Evolutionary conservation across 2,329 filamentous ascomycete genomes (phyloP).

Genomic region (Teratosphaeria viscida): DNA sequence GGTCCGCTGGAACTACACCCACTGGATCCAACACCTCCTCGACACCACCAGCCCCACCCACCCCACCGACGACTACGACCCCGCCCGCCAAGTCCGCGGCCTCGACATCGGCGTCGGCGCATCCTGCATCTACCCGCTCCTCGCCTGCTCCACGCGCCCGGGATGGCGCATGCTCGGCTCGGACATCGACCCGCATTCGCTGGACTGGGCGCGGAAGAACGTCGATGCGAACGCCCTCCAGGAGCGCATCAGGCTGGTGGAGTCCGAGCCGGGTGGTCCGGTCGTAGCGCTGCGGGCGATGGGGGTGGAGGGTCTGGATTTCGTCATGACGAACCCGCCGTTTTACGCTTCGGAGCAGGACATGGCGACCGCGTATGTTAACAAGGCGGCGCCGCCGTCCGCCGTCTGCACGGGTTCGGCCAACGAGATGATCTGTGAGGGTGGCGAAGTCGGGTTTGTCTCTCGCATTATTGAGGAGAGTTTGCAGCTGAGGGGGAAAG

Average conservation of each 20-base stretch:
- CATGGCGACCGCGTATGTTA: constrained; percentile 48
- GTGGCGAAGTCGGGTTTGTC: constrained; percentile 70
- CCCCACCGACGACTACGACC: constrained; percentile 30
- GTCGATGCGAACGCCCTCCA: constrained; percentile 55
- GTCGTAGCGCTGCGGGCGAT: constrained; percentile 56
- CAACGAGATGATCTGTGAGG: constrained; percentile 64
- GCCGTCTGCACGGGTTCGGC: constrained; percentile 3
- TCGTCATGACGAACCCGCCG: constrained; percentile 88
- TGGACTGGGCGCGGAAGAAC: constrained; percentile 57
- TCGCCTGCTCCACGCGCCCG: constrained; percentile 59
- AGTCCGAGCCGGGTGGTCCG: constrained; percentile 28
- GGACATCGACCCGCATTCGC: constrained; percentile 66
- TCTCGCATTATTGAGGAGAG: constrained; percentile 61
- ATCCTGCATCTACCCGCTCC: constrained; percentile 80
- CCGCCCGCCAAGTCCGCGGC: constrained; percentile 50
- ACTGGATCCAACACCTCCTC: constrained; percentile 76
- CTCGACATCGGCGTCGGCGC: constrained; percentile 64
- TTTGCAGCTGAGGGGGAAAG: constrained; percentile 44
- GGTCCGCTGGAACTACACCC: constrained; percentile 67
- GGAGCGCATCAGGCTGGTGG: constrained; percentile 55
- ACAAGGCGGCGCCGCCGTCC: constrained; percentile 59
- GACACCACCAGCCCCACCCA: constrained; percentile 54
- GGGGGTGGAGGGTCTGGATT: constrained; percentile 52
- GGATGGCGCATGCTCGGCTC: constrained; percentile 47
- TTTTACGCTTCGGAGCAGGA: constrained; percentile 74